Base-by-base conservation (phyloP, 139 green algal species). In the Dunaliella sp. region DNA sequence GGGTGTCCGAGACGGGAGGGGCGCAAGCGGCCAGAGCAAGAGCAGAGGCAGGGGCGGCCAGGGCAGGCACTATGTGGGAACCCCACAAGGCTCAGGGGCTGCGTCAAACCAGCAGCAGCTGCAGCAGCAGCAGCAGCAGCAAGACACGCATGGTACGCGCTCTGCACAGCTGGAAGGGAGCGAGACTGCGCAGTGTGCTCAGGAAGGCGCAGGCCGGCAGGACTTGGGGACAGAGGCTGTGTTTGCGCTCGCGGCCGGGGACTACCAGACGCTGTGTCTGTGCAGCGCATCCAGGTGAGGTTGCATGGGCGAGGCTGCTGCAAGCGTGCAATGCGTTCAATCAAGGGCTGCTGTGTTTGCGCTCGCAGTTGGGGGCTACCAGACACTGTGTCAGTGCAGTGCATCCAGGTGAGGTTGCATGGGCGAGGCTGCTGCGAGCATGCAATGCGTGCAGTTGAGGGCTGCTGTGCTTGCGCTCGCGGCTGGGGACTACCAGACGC, bases 231-330 rank as follows among this genome's bases (percentile, higher is more conserved):
- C 28, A n/a, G 76, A 81, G 31, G 1, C 33, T 24, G 76, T 81
- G 76, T 81, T 81, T 37, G n/a, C 76, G 1, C 76, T 81, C 1
- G 76, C 76, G 2, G 76, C 76, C 2, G 76, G 76, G 12, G 76
- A 81, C n/a, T 34, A 38, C n/a, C 76, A 81, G n/a, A 81, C 76
- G 30, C n/a, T 81, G 76, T 81, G 76, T 31, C 12, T 81, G 76
- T 81, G 76, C 34, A 34, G 76, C n/a, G 33, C n/a, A 22, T 33
- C 76, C 33, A 33, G 76, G 76, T 81, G 76, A 2, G 76, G 1
- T 30, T 65, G 48, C 48, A 16, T 65, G 48, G 7, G 48, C 16
- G 48, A 3, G n/a, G n/a, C n/a, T n/a, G n/a, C n/a, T n/a, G n/a
- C n/a, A n/a, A n/a, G n/a, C n/a, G n/a, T n/a, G n/a, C n/a, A n/a